Conservation (phyloP, 2,329 filamentous ascomycete species). For the Sporothrix globosa region DNA sequence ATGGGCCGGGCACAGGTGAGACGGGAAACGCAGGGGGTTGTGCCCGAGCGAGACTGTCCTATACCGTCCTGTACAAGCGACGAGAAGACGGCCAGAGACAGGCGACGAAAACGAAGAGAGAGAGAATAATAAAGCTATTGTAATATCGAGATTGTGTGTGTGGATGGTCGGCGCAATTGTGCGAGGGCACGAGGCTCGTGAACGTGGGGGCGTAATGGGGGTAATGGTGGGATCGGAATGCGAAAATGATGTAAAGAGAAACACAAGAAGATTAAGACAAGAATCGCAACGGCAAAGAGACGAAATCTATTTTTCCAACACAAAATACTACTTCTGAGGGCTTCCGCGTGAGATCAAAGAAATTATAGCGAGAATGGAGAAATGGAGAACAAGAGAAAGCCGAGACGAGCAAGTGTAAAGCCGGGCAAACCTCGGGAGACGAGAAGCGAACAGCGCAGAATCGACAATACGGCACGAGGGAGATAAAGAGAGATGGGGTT, state of each 20-base stretch:
- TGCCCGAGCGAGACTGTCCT: conserved; percentile 20
- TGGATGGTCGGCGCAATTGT: conserved; percentile 11
- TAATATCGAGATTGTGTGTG: not conserved
- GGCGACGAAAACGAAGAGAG: not conserved
- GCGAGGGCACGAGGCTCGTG: conserved; percentile 21
- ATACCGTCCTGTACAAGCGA: conserved; percentile 7
- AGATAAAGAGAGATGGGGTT: conserved; percentile 17
- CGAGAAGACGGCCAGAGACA: not conserved
- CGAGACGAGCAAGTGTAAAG: not conserved
- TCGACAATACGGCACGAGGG: not conserved
- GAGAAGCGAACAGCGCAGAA: conserved; percentile 9
- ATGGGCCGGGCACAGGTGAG: not conserved
- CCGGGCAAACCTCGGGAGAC: conserved; percentile 30
- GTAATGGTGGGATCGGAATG: not conserved
- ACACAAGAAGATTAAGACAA: not conserved
- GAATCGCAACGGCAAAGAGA: not conserved
- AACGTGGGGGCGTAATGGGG: conserved; percentile 17
- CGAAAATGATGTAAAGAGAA: not conserved
- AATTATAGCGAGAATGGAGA: not conserved
- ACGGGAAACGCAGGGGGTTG: conserved; percentile 21
- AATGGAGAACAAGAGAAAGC: not conserved
- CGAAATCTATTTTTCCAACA: conserved; percentile 10
- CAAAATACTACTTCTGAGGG: not conserved
- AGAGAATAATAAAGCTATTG: not conserved
- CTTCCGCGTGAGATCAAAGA: conserved; percentile 20